Conservation (phyloP, 2,329 filamentous ascomycete genomes). For the Penicillium digitatum region DNA sequence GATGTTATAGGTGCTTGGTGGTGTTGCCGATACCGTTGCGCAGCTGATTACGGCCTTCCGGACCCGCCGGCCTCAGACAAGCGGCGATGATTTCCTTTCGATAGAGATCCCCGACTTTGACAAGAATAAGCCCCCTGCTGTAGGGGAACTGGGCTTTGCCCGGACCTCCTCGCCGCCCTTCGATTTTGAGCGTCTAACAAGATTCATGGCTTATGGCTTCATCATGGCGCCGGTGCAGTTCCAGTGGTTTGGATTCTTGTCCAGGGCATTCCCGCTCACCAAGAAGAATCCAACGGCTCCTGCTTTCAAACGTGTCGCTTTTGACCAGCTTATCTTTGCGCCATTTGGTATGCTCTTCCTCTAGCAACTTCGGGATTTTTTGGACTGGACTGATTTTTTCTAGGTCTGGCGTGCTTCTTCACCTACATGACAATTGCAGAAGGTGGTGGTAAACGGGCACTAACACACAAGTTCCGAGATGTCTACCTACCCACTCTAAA, state of each 20-base stretch:
- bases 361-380: background rate
- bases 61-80: slow-evolving; percentile 57
- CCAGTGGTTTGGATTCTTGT: slow-evolving; percentile 89
- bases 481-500: slow-evolving; percentile 93
- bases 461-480: slow-evolving; percentile 81
- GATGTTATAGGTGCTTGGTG: slow-evolving; percentile 65
- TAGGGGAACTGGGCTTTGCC: slow-evolving; percentile 62
- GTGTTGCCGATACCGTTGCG: slow-evolving; percentile 92
- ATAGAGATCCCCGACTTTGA: slow-evolving; percentile 89
- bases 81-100: slow-evolving; percentile 65
- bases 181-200: slow-evolving; percentile 87
- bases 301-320: slow-evolving; percentile 82
- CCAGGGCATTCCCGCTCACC: slow-evolving; percentile 75
- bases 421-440: slow-evolving; percentile 95
- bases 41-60: slow-evolving; percentile 80
- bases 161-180: slow-evolving; percentile 71
- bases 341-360: slow-evolving; percentile 62
- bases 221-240: slow-evolving; percentile 93
- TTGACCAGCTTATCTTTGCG: slow-evolving; percentile 91
- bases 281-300: slow-evolving; percentile 70
- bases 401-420: slow-evolving; percentile 81
- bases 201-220: slow-evolving; percentile 98
- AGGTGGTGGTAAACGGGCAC: slow-evolving; percentile 76
- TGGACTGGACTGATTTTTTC: slow-evolving; percentile 5
- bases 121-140: slow-evolving; percentile 66